A percentile compares a stretch with the other conserved stretches of the same genome.
Evolutionary conservation across 2,329 filamentous ascomycete species (phyloP).

Genomic region (Rhexocercosporidium sp.): DNA sequence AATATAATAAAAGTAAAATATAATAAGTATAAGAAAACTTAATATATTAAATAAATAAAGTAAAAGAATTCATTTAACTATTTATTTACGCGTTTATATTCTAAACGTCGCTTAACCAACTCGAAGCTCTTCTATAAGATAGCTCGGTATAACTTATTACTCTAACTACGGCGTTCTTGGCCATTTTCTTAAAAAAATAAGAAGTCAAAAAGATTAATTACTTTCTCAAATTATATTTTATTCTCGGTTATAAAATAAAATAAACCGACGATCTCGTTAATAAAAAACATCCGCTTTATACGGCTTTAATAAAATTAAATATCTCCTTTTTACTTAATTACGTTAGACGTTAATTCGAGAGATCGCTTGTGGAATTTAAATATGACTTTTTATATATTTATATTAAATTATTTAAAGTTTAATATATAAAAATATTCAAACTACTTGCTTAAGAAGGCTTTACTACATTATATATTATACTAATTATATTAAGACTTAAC

Average conservation of each 20-base stretch:
- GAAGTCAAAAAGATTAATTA: background rate
- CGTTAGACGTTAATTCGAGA: background rate
- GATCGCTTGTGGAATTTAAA: background rate
- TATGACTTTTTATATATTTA: background rate
- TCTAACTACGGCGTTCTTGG: background rate
- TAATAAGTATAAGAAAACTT: background rate
- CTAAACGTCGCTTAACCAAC: too few species aligned
- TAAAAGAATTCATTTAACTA: too few species aligned
- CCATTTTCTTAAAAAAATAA: background rate
- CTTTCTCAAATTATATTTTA: background rate
- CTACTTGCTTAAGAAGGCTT: too few species aligned
- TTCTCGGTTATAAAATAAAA: background rate
- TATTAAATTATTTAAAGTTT: background rate
- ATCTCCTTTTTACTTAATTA: background rate
- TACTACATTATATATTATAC: too few species aligned
- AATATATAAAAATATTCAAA: background rate
- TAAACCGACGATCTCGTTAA: background rate
- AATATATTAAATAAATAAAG: too few species aligned
- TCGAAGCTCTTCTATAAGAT: background rate
- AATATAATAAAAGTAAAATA: background rate
- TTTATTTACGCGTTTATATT: too few species aligned
- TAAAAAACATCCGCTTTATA: background rate
- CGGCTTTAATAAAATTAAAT: background rate
- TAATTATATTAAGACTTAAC: background rate
- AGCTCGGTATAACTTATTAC: background rate